These are phyloP conservation scores for Arthrobotrys sphaeroides DNA, from an alignment of 2,329 filamentous ascomycete species.

Conservation along the genomic window DNA sequence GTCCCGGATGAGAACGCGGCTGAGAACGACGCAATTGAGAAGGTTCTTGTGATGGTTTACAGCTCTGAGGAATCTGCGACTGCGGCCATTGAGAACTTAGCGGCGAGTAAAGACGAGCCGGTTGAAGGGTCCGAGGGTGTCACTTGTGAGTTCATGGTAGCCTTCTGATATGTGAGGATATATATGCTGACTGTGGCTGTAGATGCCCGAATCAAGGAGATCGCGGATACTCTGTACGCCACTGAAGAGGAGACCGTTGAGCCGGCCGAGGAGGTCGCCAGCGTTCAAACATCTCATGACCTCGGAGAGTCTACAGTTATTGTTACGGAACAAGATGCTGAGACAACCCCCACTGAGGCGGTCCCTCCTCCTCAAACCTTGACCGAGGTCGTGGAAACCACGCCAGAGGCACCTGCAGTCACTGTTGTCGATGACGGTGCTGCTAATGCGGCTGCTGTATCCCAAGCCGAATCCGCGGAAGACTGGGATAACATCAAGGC, in stretches of 20 bases:
- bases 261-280: slow-evolving; percentile 62
- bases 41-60: slow-evolving; percentile 80
- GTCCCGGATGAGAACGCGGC: slow-evolving; percentile 73
- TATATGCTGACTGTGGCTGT: background rate
- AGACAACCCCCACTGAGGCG: slow-evolving; percentile 8
- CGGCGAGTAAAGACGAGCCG: slow-evolving; percentile 74
- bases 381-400: slow-evolving; percentile 12
- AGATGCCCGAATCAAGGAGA: slow-evolving; percentile 71
- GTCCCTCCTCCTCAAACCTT: slow-evolving; percentile 33
- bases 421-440: slow-evolving; percentile 47
- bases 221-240: slow-evolving; percentile 31
- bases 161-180: background rate
- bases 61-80: slow-evolving; percentile 79
- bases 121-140: slow-evolving; percentile 71
- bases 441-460: slow-evolving; percentile 38
- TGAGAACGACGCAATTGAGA: slow-evolving; percentile 83
- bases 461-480: slow-evolving; percentile 29
- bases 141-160: slow-evolving; percentile 70
- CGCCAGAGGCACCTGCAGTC: slow-evolving; percentile 13
- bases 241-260: slow-evolving; percentile 60
- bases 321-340: slow-evolving; percentile 58
- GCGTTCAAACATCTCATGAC: slow-evolving; percentile 52
- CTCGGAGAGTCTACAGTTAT: slow-evolving; percentile 59
- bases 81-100: slow-evolving; percentile 77
- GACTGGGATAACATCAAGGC: slow-evolving; percentile 49